Base-by-base conservation (phyloP, 139 green algal genomes). In the Chlamydomonas applanata region DNA sequence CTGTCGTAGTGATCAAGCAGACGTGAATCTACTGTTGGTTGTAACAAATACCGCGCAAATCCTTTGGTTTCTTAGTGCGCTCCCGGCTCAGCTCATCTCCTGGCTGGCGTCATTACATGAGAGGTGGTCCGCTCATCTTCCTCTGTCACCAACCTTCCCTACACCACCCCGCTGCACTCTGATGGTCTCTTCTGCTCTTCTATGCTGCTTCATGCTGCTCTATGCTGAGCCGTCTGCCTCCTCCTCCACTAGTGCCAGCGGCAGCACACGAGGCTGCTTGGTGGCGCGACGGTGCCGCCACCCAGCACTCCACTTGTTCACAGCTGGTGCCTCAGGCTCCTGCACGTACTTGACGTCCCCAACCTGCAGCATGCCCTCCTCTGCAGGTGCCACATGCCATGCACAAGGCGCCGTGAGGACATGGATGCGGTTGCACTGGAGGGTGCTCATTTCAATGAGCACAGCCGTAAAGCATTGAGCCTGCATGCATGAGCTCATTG, bases 321-420 rank as follows among this genome's bases (percentile, higher is more conserved):
- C 9, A 4, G 54, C n/a, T 66, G 24, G 24, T 35, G 11, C n/a
- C 59, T 66, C n/a, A 16, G 29, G 59, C 59, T 66, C n/a, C n/a
- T 66, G 59, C 59, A 66, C 59, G n/a, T 66, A 66, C 24, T 40
- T 34, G 24, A 66, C 30, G n/a, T 66, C n/a, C n/a, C 59, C 59
- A 11, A 66, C 59, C 30, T 66, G 59, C n/a, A 66, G 59, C 24
- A 66, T 9, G 24, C 24, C 24, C 11, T 30, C 59, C 29, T 66
- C 59, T 66, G 59, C 59, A 66, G 30, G 22, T 29, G 22, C 27
- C 54, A 62, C 16, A 14, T 62, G 54, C 29, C 54, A 62, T 20
- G 16, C 27, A 62, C 27, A 22, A 62, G 54, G 11, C 13, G 29
- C 29, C 5, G 11, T 33, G 29, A 62, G 29, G 54, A 20, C 16